phyloP scores from a whole-genome alignment of 1,139 yeast genomes.

The Schwanniomyces etchellsii region DNA sequence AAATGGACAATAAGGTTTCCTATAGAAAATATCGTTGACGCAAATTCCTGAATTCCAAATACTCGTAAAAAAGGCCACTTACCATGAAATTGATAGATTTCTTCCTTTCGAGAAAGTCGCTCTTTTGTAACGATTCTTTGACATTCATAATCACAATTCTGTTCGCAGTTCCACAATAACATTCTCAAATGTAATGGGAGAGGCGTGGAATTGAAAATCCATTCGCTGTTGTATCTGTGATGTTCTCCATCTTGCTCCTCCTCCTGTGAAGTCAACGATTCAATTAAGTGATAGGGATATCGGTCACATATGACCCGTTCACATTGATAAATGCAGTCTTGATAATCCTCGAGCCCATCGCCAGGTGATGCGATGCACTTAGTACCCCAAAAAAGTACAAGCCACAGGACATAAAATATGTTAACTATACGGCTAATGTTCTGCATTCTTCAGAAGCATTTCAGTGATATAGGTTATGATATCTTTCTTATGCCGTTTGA shows the following conservation, averaged over 20 bases:
- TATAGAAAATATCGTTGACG: slow-evolving; percentile 74
- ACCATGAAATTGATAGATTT: slow-evolving; percentile 84
- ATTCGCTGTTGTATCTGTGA: slow-evolving; percentile 23
- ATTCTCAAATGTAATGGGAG: slow-evolving; percentile 39
- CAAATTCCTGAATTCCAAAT: slow-evolving; percentile 76
- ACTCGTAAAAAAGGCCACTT: slow-evolving; percentile 90
- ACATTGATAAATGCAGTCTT: slow-evolving; percentile 62
- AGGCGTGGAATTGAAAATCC: slow-evolving; percentile 31
- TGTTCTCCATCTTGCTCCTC: slow-evolving; percentile 18
- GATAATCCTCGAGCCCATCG: slow-evolving; percentile 67
- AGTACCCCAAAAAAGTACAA: no score
- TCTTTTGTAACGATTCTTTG: slow-evolving; percentile 65
- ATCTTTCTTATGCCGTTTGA: no score
- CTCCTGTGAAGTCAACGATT: slow-evolving; percentile 18
- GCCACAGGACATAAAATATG: no score
- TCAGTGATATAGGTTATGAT: no score
- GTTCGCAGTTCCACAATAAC: slow-evolving; percentile 72
- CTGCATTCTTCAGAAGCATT: no score
- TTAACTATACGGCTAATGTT: no score
- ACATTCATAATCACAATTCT: slow-evolving; percentile 89
- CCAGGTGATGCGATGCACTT: slow-evolving; percentile 87
- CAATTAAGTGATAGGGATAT: slow-evolving; percentile 22
- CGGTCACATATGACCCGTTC: slow-evolving; percentile 34
- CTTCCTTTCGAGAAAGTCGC: slow-evolving; percentile 38
- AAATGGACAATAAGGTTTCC: slow-evolving; percentile 76